Base-by-base conservation (phyloP, 345 rosid species). In the Pistacia vera region DNA sequence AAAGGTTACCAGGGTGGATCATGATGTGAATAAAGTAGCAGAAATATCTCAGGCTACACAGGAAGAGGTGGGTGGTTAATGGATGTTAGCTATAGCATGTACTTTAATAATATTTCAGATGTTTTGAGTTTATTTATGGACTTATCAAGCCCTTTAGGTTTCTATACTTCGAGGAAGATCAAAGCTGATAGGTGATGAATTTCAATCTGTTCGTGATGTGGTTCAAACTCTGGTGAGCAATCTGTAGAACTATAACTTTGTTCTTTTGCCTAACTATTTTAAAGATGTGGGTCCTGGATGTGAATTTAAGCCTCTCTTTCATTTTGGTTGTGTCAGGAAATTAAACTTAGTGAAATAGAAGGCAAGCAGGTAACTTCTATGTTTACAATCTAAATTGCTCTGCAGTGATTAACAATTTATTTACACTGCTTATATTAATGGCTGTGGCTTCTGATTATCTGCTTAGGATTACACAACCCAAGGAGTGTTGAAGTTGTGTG, bases 171-270 rank as follows among this genome's bases (percentile, higher is more conserved):
- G 87, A 41, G 86, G 83, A 67, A 75, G 82, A 68, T 83, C 92
- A 68, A 80, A 77, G 73, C 72, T 63, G 76, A 83, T 90, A 44
- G 83, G 86, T 14, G 80, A 68, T 28, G 85, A 87, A 61, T 89
- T 92, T 76, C 85, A 84, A 57, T 73, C 82, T 81, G 92, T 90
- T 67, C 88, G 89, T 56, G 80, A 82, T 81, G 90, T 83, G 46
- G 95, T 96, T 71, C 92, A 93, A 87, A 86, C 81, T 69, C 84
- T 96, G 93, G 98, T 96, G 77, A 80, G 76, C 52, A 11, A 60
- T 81, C 66, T 76, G 75, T 59, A 38, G 66, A 33, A 33, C 10
- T 62, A 68, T 71, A 71, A 46, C 52, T 55, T 59, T 3, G 55
- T 75, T 18, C 12, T 60, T 44, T 49, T 74, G 66, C 60, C 28